Percentiles rank a stretch among this genome's conserved stretches.
These are phyloP conservation scores for Rutstroemia sp. DNA, from an alignment of 2,329 filamentous ascomycete genomes.

Conservation along the genomic window DNA sequence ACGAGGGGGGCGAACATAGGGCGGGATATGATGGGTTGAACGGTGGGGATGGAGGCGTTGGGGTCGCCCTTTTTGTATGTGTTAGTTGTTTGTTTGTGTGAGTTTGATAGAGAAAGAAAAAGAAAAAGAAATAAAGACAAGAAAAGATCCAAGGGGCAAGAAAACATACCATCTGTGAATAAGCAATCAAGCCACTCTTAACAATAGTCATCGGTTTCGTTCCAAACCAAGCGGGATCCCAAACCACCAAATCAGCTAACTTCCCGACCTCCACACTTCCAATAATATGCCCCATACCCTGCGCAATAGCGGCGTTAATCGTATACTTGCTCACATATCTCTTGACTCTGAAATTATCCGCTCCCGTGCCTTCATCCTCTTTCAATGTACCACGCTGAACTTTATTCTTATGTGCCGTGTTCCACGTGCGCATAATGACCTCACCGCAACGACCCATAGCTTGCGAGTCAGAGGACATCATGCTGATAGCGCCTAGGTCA, in stretches of 20 bases:
- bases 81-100: background rate
- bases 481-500: conserved; percentile 88
- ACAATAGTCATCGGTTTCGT: conserved; percentile 75
- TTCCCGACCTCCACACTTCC: conserved; percentile 86
- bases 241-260: conserved; percentile 80
- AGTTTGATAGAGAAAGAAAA: background rate
- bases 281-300: conserved; percentile 82
- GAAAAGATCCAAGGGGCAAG: background rate
- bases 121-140: background rate
- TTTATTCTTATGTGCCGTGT: conserved; percentile 97
- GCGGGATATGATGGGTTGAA: conserved; percentile 75
- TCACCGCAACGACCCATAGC: conserved; percentile 96
- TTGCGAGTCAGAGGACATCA: conserved; percentile 95
- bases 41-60: conserved; percentile 78
- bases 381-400: conserved; percentile 67
- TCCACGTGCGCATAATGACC: conserved; percentile 89
- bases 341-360: conserved; percentile 89
- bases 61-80: conserved; percentile 56
- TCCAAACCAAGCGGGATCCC: conserved; percentile 80
- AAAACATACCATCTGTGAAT: conserved; percentile 67
- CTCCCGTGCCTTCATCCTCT: conserved; percentile 71
- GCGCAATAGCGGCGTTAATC: conserved; percentile 84
- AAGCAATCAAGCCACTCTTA: conserved; percentile 82
- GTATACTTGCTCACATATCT: conserved; percentile 94
- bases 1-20: conserved; percentile 79